Percentiles rank a stretch among this genome's conserved stretches.
Evolutionary conservation across 495 filamentous ascomycete genomes (phyloP).

Genomic region (Penicillium egyptiacum): DNA sequence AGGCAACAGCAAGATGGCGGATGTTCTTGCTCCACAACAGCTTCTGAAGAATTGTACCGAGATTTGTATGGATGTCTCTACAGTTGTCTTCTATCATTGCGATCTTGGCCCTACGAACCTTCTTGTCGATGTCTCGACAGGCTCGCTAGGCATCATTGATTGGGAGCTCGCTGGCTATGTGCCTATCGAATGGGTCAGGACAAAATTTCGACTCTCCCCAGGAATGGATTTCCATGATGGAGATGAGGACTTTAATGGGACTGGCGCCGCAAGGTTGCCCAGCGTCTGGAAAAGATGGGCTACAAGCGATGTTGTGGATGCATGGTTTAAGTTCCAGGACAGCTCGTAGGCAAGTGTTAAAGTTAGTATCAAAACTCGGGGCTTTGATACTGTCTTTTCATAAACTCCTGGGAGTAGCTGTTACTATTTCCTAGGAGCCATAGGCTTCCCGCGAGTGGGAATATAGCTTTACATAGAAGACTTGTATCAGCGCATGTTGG

Average conservation of each 20-base stretch:
- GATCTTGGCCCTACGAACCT: constrained; percentile 38
- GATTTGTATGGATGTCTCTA: constrained; percentile 33
- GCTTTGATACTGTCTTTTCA: too few species aligned
- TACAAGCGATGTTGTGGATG: constrained; percentile 12
- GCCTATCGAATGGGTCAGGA: constrained; percentile 33
- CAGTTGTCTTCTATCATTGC: constrained; percentile 35
- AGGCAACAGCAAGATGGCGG: too few species aligned
- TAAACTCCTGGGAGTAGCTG: too few species aligned
- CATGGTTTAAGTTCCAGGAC: constrained; percentile 13
- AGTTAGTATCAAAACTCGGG: too few species aligned
- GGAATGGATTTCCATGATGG: constrained; percentile 27
- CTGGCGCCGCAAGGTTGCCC: constrained; percentile 15
- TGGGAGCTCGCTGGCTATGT: constrained; percentile 37
- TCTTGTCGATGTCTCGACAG: constrained; percentile 26
- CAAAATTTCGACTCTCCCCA: constrained; percentile 26
- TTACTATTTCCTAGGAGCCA: too few species aligned
- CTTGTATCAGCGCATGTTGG: too few species aligned
- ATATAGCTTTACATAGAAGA: too few species aligned
- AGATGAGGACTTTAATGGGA: constrained; percentile 14
- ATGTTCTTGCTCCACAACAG: neutral
- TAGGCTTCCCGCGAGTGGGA: too few species aligned
- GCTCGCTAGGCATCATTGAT: constrained; percentile 35
- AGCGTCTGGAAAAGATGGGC: constrained; percentile 16
- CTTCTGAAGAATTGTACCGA: constrained; percentile 12
- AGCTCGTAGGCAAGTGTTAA: neutral